Evolutionary conservation across 768 basidiomycete species (phyloP), one percentile per base, ranked within the genome.

Genomic region (Chalciporus pseudorubinellus): DNA sequence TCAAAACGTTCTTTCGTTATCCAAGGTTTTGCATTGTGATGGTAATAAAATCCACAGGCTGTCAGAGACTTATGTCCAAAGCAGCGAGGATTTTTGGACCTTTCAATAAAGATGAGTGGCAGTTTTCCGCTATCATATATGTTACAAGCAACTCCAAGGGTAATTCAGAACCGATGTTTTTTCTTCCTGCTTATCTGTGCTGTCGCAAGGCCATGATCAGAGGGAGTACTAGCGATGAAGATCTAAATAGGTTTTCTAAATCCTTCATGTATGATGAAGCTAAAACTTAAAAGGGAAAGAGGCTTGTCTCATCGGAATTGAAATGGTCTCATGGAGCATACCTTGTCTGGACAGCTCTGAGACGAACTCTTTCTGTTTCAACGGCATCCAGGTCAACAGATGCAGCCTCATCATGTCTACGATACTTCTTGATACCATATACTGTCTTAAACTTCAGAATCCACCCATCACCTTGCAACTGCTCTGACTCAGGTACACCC

Each of bases 51-150:
- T 13, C 33, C 41, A 33, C 5, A 40, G 2, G 21, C 6, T 8
- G 29, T 2, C n/a, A 31, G 34, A 9, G 22, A 2, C 1, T 6
- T 13, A 2, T 28, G 3, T 9, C 42, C 36, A 55, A 75, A 76
- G 39, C 62, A 64, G 0, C 57, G 61, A 7, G 74, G 74, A 22
- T 64, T 57, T 18, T 56, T 59, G 6, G 57, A 55, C 44, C 64
- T 71, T 12, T 74, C 71, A 59, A 76, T 76, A 53, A 62, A 69
- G 21, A 76, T 47, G 4, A 56, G 36, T 1, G 52, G 51, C 6
- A 70, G 51, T 47, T 70, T 70, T 46, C 74, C 71, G 29, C 63
- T 19, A 65, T 69, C 42, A 16, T 50, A 43, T 46, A 48, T 48
- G 50, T 50, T 55, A 22, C 48, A 54, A 8, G 46, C 48, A 6